Base-by-base conservation (phyloP, 2,329 filamentous ascomycete genomes). In the Fusarium gaditjirri region DNA sequence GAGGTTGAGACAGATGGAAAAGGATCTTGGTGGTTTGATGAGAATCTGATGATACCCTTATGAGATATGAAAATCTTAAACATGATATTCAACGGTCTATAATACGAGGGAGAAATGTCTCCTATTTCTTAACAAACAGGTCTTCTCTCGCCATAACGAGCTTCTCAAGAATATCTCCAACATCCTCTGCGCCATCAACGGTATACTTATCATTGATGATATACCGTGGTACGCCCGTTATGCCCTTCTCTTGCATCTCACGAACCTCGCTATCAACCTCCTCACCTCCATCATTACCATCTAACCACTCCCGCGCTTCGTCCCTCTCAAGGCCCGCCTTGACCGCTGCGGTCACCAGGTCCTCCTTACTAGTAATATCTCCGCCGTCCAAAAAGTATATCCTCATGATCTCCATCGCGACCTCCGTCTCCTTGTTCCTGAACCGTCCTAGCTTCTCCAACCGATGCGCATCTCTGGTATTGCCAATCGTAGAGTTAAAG, bases 141-240 rank as follows among this genome's bases (percentile, higher is more conserved):
- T 78, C 76, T 44, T 79, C 75, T 78, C 82, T 83, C 21, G 80
- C 85, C 76, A 86, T 84, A 69, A 89, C 84, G 79, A 95, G 92
- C 52, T 91, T 82, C 75, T 89, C 84, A 68, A 93, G 80, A 77
- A 95, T 95, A 4, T 86, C 87, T 49, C 85, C 83, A 5, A 90
- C 86, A 65, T 94, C 92, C 81, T 94, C 90, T 3, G 93, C 93
- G 3, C 93, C 93, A 33, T 90, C 87, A 35, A 95, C 80, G 73
- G 91, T 87, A 80, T 90, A 91, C 73, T 84, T 84, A 4, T 85
- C 90, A 76, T 95, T 91, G 70, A 96, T 87, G 17, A 89, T 89
- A 78, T 94, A 95, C 79, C 93, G 89, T 11, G 93, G 93, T 68
- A 96, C 93, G 2, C 92, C 92, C 59, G 82, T 86, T 42, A 95